Evolutionary conservation across 345 rosid species (phyloP).

Genomic region (Dipteronia dyeriana): DNA sequence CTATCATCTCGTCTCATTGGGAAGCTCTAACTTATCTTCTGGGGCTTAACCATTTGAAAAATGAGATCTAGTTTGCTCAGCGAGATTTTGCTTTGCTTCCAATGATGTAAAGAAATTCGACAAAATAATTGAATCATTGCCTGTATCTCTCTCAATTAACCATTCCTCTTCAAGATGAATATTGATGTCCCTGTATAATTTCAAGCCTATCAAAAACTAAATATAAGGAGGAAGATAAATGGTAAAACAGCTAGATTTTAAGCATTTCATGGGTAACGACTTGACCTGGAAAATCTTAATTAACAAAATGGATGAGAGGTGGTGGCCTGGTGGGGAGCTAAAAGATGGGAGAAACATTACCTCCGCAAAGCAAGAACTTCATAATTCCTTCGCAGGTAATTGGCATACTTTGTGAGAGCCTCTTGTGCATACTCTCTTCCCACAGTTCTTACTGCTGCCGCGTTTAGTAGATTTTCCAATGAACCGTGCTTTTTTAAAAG

Average conservation of each 20-base stretch:
- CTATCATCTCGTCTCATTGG: not conserved
- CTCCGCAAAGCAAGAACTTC: conserved; percentile 82
- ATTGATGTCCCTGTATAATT: conserved; percentile 59
- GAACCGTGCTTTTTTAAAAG: conserved; percentile 85
- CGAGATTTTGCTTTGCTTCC: conserved; percentile 30
- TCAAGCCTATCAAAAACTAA: conserved; percentile 8
- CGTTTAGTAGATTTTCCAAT: conserved; percentile 76
- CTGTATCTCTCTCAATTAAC: conserved; percentile 61
- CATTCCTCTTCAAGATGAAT: conserved; percentile 77
- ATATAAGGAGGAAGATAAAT: not conserved
- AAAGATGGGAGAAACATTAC: conserved; percentile 27
- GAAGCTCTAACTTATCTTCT: conserved; percentile 25
- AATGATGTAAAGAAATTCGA: conserved; percentile 47
- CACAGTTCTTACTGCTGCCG: conserved; percentile 83
- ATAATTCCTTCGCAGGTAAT: conserved; percentile 83
- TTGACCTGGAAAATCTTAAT: not conserved
- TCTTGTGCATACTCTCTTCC: conserved; percentile 84
- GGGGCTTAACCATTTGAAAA: conserved; percentile 31
- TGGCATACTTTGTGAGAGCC: conserved; percentile 78
- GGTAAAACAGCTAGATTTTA: not conserved
- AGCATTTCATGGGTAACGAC: not conserved
- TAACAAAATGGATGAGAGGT: not conserved
- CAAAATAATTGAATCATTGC: conserved; percentile 57
- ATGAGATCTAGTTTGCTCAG: conserved; percentile 23
- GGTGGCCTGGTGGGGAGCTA: not conserved